These are phyloP conservation scores for Mortierella sp. DNA, from an alignment of 371 early-diverging fungal genomes.

Conservation along the genomic window DNA sequence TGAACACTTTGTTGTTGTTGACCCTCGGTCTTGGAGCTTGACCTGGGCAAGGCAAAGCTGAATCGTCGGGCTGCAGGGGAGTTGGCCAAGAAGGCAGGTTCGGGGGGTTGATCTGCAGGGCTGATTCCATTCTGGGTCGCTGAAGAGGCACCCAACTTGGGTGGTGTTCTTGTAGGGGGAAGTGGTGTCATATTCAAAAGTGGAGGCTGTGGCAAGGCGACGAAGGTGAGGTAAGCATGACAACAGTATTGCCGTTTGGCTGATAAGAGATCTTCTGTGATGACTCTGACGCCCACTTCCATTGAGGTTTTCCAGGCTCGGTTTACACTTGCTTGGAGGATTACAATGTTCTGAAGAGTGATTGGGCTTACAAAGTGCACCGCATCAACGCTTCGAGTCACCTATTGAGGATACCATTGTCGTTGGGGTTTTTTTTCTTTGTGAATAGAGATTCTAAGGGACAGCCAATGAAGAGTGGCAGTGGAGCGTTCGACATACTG, in stretches of 20 bases:
- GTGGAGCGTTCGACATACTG: slow-evolving; percentile 24
- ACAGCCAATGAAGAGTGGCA: slow-evolving; percentile 5
- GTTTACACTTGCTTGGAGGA: slow-evolving; percentile 75
- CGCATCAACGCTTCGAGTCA: slow-evolving; percentile 70
- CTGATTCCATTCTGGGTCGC: slow-evolving; percentile 54
- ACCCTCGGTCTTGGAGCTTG: slow-evolving; percentile 10
- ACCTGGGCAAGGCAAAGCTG: slow-evolving; percentile 37
- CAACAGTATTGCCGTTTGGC: slow-evolving; percentile 71
- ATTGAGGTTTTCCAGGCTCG: slow-evolving; percentile 80
- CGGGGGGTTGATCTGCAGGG: neutral
- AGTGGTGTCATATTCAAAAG: slow-evolving; percentile 56
- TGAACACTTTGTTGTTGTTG: slow-evolving; percentile 13
- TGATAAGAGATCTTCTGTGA: slow-evolving; percentile 72
- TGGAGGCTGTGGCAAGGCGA: slow-evolving; percentile 62
- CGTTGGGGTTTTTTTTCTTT: no score
- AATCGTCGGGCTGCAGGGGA: slow-evolving; percentile 43
- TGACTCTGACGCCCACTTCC: slow-evolving; percentile 80
- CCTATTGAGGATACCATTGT: slow-evolving; percentile 41
- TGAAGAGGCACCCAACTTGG: no score
- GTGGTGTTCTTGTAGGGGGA: slow-evolving; percentile 63
- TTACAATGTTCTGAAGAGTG: slow-evolving; percentile 72
- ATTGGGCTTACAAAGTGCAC: slow-evolving; percentile 79
- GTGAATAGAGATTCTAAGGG: no score
- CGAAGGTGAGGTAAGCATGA: slow-evolving; percentile 83
- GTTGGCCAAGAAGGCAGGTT: slow-evolving; percentile 12